Evolutionary conservation across 192 early-diverging fungal species (phyloP).

Genomic region (Entomortierella chlamydospora): DNA sequence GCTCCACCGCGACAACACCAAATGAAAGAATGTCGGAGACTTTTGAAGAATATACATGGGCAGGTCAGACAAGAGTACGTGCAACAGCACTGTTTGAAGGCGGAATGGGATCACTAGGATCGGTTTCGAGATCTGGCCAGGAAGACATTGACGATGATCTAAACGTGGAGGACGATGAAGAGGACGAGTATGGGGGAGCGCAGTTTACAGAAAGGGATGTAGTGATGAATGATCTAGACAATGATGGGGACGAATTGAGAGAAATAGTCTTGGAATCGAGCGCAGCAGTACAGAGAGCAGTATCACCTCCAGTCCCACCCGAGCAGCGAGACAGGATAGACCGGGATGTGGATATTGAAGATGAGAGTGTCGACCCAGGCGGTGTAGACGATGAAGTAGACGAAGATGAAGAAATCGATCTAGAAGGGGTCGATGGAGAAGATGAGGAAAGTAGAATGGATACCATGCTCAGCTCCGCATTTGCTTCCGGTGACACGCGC

Average conservation of each 20-base stretch:
- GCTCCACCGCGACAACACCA: constrained; percentile 21
- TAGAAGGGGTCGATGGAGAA: constrained; percentile 30
- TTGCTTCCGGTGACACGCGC: constrained; percentile 56
- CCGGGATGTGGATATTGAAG: constrained; percentile 36
- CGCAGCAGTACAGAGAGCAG: constrained; percentile 20
- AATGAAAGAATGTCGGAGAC: constrained; percentile 23
- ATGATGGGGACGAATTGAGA: constrained; percentile 51
- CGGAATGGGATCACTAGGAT: constrained; percentile 68
- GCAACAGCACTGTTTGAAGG: constrained; percentile 87
- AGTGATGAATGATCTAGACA: constrained; percentile 55
- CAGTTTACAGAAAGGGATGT: constrained; percentile 84
- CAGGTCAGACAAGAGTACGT: constrained; percentile 81
- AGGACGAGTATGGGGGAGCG: constrained; percentile 72
- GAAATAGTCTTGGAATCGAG: constrained; percentile 58
- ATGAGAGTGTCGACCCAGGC: constrained; percentile 19
- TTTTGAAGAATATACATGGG: constrained; percentile 87
- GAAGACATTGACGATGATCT: constrained; percentile 83
- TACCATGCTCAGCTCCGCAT: constrained; percentile 10
- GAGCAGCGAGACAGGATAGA: constrained; percentile 3
- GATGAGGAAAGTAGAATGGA: constrained; percentile 38
- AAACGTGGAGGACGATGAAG: constrained; percentile 86
- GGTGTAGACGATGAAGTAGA: constrained; percentile 34
- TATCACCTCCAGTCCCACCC: constrained; percentile 4
- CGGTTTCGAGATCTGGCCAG: constrained; percentile 38
- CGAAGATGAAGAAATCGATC: constrained; percentile 46